Evolutionary conservation across 129 eudicot species (phyloP).

Genomic region (Sambucus nigra): DNA sequence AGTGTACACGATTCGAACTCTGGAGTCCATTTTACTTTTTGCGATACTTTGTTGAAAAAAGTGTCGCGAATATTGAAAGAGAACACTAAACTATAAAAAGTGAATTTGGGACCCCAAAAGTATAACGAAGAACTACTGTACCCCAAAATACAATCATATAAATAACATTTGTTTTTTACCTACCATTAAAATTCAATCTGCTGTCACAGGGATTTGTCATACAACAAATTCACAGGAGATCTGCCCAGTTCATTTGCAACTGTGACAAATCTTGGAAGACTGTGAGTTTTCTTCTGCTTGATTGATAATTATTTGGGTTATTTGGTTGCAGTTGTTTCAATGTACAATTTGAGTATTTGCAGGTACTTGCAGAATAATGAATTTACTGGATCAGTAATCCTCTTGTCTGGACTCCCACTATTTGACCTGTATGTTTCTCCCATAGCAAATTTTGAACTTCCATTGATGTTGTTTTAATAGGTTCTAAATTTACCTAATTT

Average conservation of each 20-base stretch:
- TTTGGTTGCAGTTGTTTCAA: not conserved
- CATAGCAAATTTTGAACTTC: not conserved
- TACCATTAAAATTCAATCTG: not conserved
- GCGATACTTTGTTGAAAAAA: no score
- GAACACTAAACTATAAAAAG: no score
- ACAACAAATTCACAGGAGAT: constrained; percentile 76
- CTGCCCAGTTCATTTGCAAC: constrained; percentile 68
- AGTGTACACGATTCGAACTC: no score
- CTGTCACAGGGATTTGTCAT: constrained; percentile 76
- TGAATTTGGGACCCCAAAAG: no score
- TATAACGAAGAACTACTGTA: not conserved
- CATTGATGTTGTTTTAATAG: not conserved
- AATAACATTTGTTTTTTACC: no score
- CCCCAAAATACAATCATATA: no score
- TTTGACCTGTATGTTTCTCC: constrained; percentile 53
- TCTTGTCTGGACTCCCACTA: constrained; percentile 63
- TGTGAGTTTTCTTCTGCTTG: constrained; percentile 41
- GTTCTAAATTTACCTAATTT: not conserved
- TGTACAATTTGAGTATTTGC: constrained; percentile 16
- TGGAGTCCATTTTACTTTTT: no score
- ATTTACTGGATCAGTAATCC: constrained; percentile 82
- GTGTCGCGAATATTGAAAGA: no score
- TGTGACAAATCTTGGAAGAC: constrained; percentile 46
- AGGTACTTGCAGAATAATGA: constrained; percentile 74
- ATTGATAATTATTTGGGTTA: constrained; percentile 5